phyloP scores from a whole-genome alignment of 2,329 filamentous ascomycete species.

The Aspergillus clavatus region DNA sequence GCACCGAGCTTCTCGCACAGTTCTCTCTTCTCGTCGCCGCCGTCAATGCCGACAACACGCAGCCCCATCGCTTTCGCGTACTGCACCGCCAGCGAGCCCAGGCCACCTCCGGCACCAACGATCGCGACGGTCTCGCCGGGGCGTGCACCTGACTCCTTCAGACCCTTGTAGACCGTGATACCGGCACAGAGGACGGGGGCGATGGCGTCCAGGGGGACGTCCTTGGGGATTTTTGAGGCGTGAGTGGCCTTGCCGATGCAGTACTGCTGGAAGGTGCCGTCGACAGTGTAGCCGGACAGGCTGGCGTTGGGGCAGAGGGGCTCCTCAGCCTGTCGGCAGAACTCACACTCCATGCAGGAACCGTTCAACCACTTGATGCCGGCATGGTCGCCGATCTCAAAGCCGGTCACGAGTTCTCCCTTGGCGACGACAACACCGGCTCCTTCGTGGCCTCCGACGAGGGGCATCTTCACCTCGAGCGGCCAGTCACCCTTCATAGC shows the following conservation, averaged over 20 bases:
- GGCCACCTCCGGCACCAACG: constrained; percentile 78
- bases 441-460: constrained; percentile 76
- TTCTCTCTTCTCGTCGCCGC: constrained; percentile 71
- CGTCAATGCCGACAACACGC: constrained; percentile 74
- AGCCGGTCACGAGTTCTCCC: constrained; percentile 70
- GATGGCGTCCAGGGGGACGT: constrained; percentile 68
- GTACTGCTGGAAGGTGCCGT: constrained; percentile 92
- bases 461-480: constrained; percentile 70
- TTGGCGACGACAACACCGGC: constrained; percentile 77
- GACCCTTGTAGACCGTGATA: constrained; percentile 85
- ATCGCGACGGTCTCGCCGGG: constrained; percentile 77
- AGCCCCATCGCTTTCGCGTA: constrained; percentile 91
- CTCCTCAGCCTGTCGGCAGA: constrained; percentile 77
- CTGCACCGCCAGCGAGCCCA: constrained; percentile 75
- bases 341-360: constrained; percentile 75
- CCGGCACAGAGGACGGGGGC: constrained; percentile 79
- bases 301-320: constrained; percentile 70
- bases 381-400: constrained; percentile 77
- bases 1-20: constrained; percentile 66
- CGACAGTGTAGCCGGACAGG: constrained; percentile 87
- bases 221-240: constrained; percentile 75
- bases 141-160: constrained; percentile 73
- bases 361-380: constrained; percentile 94
- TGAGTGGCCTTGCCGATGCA: constrained; percentile 80
- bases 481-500: constrained; percentile 91